A percentile compares a stretch with the other conserved stretches of the same genome.
Evolutionary conservation across 2,329 filamentous ascomycete genomes (phyloP).

Genomic region (Pseudopithomyces maydicus): DNA sequence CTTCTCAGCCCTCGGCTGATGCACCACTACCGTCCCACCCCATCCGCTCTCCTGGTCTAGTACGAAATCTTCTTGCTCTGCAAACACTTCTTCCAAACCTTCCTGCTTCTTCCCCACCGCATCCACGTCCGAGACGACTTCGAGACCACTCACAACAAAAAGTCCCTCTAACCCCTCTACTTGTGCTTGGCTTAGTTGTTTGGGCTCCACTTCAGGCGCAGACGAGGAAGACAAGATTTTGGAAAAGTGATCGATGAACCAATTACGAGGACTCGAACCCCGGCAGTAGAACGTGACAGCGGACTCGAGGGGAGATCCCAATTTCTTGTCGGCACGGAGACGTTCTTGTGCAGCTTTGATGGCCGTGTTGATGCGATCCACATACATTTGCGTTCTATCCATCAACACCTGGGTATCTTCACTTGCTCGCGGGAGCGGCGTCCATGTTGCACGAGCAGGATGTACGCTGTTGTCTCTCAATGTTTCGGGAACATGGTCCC

Average conservation of each 20-base stretch:
- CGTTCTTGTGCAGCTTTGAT: constrained; percentile 78
- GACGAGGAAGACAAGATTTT: background rate
- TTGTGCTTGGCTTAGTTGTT: background rate
- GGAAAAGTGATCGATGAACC: background rate
- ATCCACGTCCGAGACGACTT: background rate
- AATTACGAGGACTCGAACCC: background rate
- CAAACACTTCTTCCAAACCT: constrained; percentile 10
- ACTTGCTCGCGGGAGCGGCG: constrained; percentile 19
- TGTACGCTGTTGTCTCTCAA: constrained; percentile 53
- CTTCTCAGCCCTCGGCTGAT: constrained; percentile 64
- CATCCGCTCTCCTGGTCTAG: constrained; percentile 18
- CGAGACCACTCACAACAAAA: constrained; percentile 50
- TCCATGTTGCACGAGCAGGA: constrained; percentile 31
- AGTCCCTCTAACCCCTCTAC: constrained; percentile 47
- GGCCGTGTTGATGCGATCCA: constrained; percentile 62
- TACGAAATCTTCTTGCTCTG: constrained; percentile 36
- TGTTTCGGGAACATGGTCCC: constrained; percentile 73
- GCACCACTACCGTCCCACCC: constrained; percentile 34
- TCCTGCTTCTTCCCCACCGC: constrained; percentile 5
- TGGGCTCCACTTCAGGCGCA: background rate
- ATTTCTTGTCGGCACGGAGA: constrained; percentile 70
- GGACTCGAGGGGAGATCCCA: constrained; percentile 83
- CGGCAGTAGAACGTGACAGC: constrained; percentile 62
- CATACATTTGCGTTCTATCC: constrained; percentile 32
- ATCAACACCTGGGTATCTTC: constrained; percentile 20